phyloP scores from a whole-genome alignment of 768 basidiomycete species.

The Pleurotus salmoneostramineus region DNA sequence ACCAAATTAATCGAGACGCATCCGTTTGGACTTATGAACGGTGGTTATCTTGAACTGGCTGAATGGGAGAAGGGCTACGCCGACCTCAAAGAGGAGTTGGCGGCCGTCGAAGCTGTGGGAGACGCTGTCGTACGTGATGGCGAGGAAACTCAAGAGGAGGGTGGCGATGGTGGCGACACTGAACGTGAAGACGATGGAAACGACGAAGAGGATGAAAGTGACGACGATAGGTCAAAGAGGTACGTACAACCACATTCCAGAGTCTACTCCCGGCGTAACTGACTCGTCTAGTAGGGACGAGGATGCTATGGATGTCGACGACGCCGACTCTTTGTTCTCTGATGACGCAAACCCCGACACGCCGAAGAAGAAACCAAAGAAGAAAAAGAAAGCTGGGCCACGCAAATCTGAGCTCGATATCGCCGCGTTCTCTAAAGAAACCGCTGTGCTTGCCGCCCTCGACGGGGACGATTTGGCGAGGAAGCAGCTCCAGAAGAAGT shows the following conservation, averaged over 20 bases:
- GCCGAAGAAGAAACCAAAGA: slow-evolving; percentile 33
- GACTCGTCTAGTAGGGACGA: slow-evolving; percentile 28
- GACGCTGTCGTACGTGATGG: slow-evolving; percentile 51
- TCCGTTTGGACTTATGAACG: slow-evolving; percentile 82
- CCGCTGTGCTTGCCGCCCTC: slow-evolving; percentile 65
- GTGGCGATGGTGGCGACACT: slow-evolving; percentile 19
- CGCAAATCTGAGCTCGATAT: slow-evolving; percentile 74
- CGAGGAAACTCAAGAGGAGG: slow-evolving; percentile 30
- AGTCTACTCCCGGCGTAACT: no score
- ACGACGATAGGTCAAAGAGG: slow-evolving; percentile 13
- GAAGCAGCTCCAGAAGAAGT: slow-evolving; percentile 76
- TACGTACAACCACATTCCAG: slow-evolving; percentile 14
- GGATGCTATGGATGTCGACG: slow-evolving; percentile 33
- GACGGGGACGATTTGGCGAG: slow-evolving; percentile 63
- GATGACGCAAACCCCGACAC: slow-evolving; percentile 28
- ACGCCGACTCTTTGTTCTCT: slow-evolving; percentile 33
- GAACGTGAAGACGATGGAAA: slow-evolving; percentile 25
- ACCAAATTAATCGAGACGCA: slow-evolving; percentile 79
- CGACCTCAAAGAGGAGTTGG: slow-evolving; percentile 56
- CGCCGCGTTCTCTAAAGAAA: slow-evolving; percentile 61
- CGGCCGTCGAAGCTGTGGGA: slow-evolving; percentile 66
- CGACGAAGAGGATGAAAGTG: slow-evolving; percentile 22
- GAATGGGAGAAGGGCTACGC: slow-evolving; percentile 77
- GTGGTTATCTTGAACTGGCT: slow-evolving; percentile 68
- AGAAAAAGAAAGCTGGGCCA: slow-evolving; percentile 43